A percentile compares a stretch with the other conserved stretches of the same genome.
These are phyloP conservation scores for Mrakia hoshinonis DNA, from an alignment of 768 basidiomycete genomes.

Conservation along the genomic window DNA sequence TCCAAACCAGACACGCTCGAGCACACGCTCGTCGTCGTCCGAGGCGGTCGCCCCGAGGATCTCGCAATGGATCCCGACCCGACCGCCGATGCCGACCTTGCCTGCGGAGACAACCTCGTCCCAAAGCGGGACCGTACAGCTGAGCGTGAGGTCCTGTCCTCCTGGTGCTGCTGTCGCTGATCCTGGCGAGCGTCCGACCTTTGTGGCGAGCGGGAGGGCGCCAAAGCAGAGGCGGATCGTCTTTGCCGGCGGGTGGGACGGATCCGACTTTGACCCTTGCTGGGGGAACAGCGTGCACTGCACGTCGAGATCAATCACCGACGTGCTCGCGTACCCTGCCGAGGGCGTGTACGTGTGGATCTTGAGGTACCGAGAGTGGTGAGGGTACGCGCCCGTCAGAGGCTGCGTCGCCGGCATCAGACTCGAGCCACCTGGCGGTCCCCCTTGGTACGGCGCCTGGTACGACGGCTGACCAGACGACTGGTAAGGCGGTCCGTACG, in stretches of 20 bases:
- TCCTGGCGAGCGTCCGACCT: constrained; percentile 8
- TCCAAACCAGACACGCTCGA: constrained; percentile 26
- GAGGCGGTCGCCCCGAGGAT: neutral
- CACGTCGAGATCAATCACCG: neutral
- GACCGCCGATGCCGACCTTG: neutral
- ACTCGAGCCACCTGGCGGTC: too few species aligned
- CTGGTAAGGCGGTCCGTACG: neutral
- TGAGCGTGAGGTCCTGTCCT: constrained; percentile 20
- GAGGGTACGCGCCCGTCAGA: constrained; percentile 13
- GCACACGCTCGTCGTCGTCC: constrained; percentile 6
- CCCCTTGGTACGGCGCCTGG: neutral
- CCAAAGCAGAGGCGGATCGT: constrained; percentile 26
- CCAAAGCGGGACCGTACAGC: constrained; percentile 12
- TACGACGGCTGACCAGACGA: neutral
- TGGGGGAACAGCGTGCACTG: constrained; percentile 6
- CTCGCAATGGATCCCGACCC: constrained; percentile 20
- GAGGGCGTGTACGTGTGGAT: constrained; percentile 19
- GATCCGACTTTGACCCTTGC: neutral
- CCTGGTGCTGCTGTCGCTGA: neutral
- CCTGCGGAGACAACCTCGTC: constrained; percentile 4
- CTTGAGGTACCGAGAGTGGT: constrained; percentile 20
- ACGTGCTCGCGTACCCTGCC: neutral
- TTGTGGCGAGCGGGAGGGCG: constrained; percentile 18
- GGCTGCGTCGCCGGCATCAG: neutral
- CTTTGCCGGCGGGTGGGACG: constrained; percentile 6